These are phyloP conservation scores for Scenedesmus sp. DNA, from an alignment of 163 green algal species.

Conservation along the genomic window DNA sequence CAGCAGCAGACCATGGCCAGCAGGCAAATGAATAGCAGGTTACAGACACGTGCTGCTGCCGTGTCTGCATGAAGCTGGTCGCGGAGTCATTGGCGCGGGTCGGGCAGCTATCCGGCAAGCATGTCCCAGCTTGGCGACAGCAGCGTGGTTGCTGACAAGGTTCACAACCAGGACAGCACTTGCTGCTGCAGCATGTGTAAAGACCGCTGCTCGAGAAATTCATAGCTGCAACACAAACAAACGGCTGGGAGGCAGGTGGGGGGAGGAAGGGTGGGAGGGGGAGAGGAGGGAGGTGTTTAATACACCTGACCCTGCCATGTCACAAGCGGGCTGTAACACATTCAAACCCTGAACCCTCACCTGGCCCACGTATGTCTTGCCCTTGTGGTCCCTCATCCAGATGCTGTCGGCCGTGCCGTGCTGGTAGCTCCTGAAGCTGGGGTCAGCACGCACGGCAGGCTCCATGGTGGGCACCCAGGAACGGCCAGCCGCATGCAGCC, in stretches of 20 bases:
- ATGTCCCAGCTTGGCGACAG: neutral
- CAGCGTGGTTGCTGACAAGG: no score
- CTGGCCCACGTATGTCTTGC: constrained; percentile 43
- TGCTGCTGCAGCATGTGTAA: no score
- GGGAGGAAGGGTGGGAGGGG: no score
- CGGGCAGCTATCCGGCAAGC: no score
- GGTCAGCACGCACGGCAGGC: constrained; percentile 69
- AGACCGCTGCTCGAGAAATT: no score
- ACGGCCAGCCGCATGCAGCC: constrained; percentile 71
- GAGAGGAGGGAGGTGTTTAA: no score
- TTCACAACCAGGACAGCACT: no score
- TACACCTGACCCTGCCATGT: neutral
- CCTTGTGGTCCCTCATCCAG: constrained; percentile 71
- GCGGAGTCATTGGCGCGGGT: no score
- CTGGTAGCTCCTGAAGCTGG: constrained; percentile 73
- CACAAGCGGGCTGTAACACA: neutral
- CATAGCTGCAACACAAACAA: no score
- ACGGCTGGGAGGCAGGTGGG: no score
- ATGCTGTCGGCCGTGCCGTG: constrained; percentile 64
- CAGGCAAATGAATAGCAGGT: no score
- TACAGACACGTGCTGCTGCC: neutral
- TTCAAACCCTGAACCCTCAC: constrained; percentile 9
- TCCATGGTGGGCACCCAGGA: constrained; percentile 82
- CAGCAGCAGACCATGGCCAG: neutral
- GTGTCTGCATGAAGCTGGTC: neutral